Evolutionary conservation across 192 early-diverging fungal species (phyloP).

Genomic region (Chytriomyces confervae): DNA sequence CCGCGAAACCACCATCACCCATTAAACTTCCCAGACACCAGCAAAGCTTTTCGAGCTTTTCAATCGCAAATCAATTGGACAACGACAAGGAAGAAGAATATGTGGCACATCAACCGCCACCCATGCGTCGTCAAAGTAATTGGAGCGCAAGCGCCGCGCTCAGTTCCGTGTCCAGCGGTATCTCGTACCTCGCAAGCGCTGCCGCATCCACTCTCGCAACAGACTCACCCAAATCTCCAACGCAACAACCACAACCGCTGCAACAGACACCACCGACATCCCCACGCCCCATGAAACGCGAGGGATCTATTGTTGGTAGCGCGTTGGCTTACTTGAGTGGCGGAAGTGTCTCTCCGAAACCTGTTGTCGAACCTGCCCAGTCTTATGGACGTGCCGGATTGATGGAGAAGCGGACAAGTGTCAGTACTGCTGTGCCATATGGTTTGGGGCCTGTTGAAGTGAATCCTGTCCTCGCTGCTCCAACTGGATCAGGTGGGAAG

Average conservation of each 20-base stretch:
- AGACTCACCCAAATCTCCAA: background rate
- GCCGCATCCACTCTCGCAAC: background rate
- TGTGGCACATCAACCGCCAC: background rate
- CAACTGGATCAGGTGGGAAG: too few species aligned
- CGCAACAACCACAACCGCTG: background rate
- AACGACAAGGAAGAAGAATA: background rate
- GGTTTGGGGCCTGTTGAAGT: background rate
- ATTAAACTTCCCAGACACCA: background rate
- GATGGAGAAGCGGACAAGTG: background rate
- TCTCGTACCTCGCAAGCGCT: background rate
- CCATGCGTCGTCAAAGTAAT: background rate
- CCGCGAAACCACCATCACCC: background rate
- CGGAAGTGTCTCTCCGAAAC: constrained; percentile 6
- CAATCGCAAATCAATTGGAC: constrained; percentile 3
- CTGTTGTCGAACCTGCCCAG: constrained; percentile 10
- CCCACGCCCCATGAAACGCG: background rate
- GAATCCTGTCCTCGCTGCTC: too few species aligned
- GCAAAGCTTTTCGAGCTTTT: constrained; percentile 10
- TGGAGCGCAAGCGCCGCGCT: background rate
- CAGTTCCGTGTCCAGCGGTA: background rate
- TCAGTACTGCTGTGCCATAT: background rate
- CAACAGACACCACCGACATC: background rate
- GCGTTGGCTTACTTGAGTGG: constrained; percentile 11
- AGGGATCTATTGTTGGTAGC: background rate
- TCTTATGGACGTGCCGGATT: constrained; percentile 1